These are phyloP conservation scores for Lepidium didymum DNA, from an alignment of 345 rosid species.

Conservation along the genomic window DNA sequence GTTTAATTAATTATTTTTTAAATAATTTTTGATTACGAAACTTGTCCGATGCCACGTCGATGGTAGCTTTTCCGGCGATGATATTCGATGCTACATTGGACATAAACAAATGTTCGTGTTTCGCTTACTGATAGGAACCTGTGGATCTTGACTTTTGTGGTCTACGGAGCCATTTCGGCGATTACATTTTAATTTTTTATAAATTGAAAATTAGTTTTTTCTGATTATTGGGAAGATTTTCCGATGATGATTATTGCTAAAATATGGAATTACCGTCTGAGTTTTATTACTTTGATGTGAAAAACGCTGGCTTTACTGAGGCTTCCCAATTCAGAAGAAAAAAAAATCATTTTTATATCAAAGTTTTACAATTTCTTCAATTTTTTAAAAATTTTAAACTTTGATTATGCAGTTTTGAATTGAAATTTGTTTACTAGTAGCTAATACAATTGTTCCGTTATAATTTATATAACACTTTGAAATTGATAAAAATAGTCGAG, in stretches of 20 bases:
- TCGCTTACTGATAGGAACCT: slow-evolving; percentile 64
- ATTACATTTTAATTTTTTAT: background rate
- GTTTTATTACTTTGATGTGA: slow-evolving; percentile 19
- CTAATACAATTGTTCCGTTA: too few species aligned
- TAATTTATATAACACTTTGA: too few species aligned
- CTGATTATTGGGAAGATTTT: background rate
- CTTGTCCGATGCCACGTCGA: slow-evolving; percentile 55
- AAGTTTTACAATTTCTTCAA: too few species aligned
- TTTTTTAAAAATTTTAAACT: too few species aligned
- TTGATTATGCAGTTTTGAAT: too few species aligned
- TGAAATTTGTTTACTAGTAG: too few species aligned
- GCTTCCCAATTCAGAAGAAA: background rate
- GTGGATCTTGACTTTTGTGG: slow-evolving; percentile 28
- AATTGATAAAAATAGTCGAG: too few species aligned
- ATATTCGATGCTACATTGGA: slow-evolving; percentile 56
- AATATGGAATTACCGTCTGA: slow-evolving; percentile 93
- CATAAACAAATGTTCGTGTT: slow-evolving; percentile 33
- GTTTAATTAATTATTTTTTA: background rate
- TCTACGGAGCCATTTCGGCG: slow-evolving; percentile 34
- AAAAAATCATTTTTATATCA: too few species aligned
- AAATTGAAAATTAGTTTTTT: background rate
- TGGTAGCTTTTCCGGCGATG: slow-evolving; percentile 25
- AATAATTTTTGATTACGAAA: too few species aligned
- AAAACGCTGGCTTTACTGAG: slow-evolving; percentile 29
- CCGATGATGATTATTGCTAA: slow-evolving; percentile 17